These are phyloP conservation scores for Chlorencoelia australis DNA, from an alignment of 2,329 filamentous ascomycete genomes.

Conservation along the genomic window DNA sequence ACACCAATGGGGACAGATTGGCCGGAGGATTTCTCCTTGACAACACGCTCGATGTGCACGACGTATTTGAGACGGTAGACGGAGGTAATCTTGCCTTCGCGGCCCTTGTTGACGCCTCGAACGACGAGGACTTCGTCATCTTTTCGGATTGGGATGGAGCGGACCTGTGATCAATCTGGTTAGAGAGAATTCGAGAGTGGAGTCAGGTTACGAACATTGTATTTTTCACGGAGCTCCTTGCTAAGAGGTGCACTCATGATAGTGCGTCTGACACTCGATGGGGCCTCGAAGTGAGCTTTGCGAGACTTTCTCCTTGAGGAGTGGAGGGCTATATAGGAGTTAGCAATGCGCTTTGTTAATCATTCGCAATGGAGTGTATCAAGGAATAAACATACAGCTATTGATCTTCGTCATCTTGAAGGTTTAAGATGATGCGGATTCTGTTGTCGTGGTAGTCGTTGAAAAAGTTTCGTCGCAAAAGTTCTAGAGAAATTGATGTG, in stretches of 20 bases:
- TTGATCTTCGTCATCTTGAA: slow-evolving; percentile 65
- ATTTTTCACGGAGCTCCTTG: slow-evolving; percentile 98
- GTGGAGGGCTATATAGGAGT: slow-evolving; percentile 42
- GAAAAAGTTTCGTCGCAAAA: slow-evolving; percentile 1
- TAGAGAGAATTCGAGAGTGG: not conserved
- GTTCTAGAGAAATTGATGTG: not conserved
- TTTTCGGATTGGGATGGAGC: slow-evolving; percentile 94
- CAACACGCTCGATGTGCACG: slow-evolving; percentile 93
- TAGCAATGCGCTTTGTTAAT: slow-evolving; percentile 10
- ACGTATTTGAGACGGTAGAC: slow-evolving; percentile 98
- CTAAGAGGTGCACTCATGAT: slow-evolving; percentile 95
- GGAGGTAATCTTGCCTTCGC: slow-evolving; percentile 94
- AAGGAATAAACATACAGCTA: slow-evolving; percentile 36
- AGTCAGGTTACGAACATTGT: slow-evolving; percentile 65
- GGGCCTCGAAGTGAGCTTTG: slow-evolving; percentile 95
- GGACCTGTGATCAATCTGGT: slow-evolving; percentile 50
- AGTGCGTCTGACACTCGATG: slow-evolving; percentile 84
- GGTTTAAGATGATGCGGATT: slow-evolving; percentile 13
- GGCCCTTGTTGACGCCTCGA: slow-evolving; percentile 91
- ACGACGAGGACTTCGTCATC: slow-evolving; percentile 91
- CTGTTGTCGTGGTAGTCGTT: slow-evolving; percentile 5
- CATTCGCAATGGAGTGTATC: too few relatives aligned
- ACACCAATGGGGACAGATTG: slow-evolving; percentile 91
- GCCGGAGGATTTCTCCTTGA: slow-evolving; percentile 94
- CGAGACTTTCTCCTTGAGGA: slow-evolving; percentile 97